Evolutionary conservation across 805 yeast genomes (phyloP).

Genomic region (Nakazawaea anatomiae): DNA sequence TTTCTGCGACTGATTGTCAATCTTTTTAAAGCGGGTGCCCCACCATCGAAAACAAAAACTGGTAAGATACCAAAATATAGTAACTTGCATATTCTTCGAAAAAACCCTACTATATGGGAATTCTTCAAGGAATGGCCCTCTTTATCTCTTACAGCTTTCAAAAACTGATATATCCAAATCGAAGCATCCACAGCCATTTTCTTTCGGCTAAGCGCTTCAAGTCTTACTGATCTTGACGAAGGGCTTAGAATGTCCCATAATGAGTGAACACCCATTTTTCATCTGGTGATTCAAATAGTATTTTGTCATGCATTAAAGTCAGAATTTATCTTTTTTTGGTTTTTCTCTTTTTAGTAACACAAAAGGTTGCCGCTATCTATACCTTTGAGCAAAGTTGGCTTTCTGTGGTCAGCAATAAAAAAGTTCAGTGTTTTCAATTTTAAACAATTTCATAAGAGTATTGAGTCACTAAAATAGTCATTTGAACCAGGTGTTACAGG

Average conservation of each 20-base stretch:
- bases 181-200: conserved; percentile 94
- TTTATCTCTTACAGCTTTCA: conserved; percentile 87
- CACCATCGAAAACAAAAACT: conserved; percentile 93
- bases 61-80: conserved; percentile 84
- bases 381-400: too few species aligned
- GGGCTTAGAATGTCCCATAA: conserved; percentile 92
- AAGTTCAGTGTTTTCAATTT: too few species aligned
- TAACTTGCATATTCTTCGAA: conserved; percentile 86
- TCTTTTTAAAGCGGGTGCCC: conserved; percentile 78
- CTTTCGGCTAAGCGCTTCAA: conserved; percentile 77
- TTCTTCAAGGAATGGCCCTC: conserved; percentile 73
- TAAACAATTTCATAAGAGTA: too few species aligned
- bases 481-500: too few species aligned
- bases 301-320: too few species aligned
- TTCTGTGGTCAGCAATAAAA: too few species aligned
- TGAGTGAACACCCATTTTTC: conserved; percentile 87
- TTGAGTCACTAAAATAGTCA: too few species aligned
- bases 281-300: not conserved
- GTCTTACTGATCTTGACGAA: conserved; percentile 81
- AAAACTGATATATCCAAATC: conserved; percentile 95
- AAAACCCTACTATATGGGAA: conserved; percentile 93
- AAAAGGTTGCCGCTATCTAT: too few species aligned
- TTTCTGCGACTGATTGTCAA: conserved; percentile 71
- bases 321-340: too few species aligned
- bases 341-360: too few species aligned